Percentiles rank a stretch among this genome's conserved stretches.
phyloP scores from a whole-genome alignment of 257 asterid genomes.

The Ehretia macrophylla region DNA sequence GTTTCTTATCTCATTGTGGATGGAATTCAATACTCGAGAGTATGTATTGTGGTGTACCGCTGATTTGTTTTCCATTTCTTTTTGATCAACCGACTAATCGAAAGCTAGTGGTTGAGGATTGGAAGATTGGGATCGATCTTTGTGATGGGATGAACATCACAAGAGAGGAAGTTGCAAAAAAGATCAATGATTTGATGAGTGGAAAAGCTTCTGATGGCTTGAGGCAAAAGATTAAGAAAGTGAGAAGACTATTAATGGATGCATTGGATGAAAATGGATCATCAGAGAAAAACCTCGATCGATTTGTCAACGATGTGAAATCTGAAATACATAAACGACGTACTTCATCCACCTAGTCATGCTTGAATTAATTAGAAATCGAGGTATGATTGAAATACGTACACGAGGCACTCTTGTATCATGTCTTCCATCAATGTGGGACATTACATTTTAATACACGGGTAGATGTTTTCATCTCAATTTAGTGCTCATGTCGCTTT shows the following conservation, averaged over 20 bases:
- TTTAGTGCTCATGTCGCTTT: too few species aligned
- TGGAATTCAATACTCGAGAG: conserved; percentile 56
- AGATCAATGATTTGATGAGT: conserved; percentile 33
- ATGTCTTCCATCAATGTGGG: too few species aligned
- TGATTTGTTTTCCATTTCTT: conserved; percentile 48
- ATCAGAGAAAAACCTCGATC: conserved; percentile 18
- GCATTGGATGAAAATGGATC: too few species aligned
- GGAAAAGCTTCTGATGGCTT: conserved; percentile 22
- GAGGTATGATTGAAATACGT: too few species aligned
- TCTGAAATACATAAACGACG: conserved; percentile 5
- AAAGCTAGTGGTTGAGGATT: conserved; percentile 60
- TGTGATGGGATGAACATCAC: conserved; percentile 21
- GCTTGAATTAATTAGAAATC: too few species aligned
- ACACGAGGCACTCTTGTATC: too few species aligned
- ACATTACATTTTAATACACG: too few species aligned
- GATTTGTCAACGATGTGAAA: conserved; percentile 36
- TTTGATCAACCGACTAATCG: too few species aligned
- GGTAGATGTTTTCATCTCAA: too few species aligned
- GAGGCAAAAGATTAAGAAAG: conserved; percentile 25
- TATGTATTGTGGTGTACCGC: conserved; percentile 45
- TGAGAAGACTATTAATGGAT: conserved; percentile 15
- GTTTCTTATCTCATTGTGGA: too few species aligned
- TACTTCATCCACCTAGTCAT: background rate
- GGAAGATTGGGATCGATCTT: conserved; percentile 49
- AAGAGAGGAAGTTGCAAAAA: conserved; percentile 28